A percentile compares a stretch with the other conserved stretches of the same genome.
Conservation (phyloP, 192 early-diverging fungal genomes). For the Obelidium mucronatum region DNA sequence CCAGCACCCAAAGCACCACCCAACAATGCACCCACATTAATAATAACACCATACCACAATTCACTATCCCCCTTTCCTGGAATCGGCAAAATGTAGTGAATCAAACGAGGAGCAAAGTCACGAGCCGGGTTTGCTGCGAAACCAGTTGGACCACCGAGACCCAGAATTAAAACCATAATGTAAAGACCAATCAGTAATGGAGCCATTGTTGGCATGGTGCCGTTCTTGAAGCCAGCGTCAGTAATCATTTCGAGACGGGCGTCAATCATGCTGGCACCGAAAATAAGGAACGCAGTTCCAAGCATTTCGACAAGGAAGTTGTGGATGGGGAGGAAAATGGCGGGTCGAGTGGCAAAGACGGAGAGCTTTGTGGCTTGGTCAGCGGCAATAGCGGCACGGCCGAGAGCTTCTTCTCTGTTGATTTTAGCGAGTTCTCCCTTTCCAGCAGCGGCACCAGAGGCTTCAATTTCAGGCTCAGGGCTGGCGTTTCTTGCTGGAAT, state of each 20-base stretch:
- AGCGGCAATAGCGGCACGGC: conserved; percentile 29
- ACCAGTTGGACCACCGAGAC: conserved; percentile 44
- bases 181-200: conserved; percentile 36
- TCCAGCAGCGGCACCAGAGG: neutral
- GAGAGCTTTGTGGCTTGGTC: conserved; percentile 44
- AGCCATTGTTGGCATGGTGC: neutral
- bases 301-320: conserved; percentile 38
- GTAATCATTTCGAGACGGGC: conserved; percentile 11
- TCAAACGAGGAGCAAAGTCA: conserved; percentile 37
- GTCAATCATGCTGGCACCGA: conserved; percentile 26
- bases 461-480: neutral
- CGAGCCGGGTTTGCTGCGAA: conserved; percentile 42
- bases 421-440: conserved; percentile 1
- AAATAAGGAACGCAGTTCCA: conserved; percentile 30
- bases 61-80: conserved; percentile 43
- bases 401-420: conserved; percentile 30
- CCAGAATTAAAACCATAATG: conserved; percentile 34
- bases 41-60: conserved; percentile 22
- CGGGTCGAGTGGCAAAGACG: conserved; percentile 38
- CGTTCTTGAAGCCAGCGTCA: neutral
- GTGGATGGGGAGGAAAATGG: conserved; percentile 37
- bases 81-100: conserved; percentile 43
- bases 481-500: neutral
- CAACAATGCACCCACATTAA: conserved; percentile 5
- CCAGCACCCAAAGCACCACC: conserved; percentile 35